Evolutionary conservation across 176 grass and related monocot genomes (phyloP).

Genomic region (Ensete glaucum): DNA sequence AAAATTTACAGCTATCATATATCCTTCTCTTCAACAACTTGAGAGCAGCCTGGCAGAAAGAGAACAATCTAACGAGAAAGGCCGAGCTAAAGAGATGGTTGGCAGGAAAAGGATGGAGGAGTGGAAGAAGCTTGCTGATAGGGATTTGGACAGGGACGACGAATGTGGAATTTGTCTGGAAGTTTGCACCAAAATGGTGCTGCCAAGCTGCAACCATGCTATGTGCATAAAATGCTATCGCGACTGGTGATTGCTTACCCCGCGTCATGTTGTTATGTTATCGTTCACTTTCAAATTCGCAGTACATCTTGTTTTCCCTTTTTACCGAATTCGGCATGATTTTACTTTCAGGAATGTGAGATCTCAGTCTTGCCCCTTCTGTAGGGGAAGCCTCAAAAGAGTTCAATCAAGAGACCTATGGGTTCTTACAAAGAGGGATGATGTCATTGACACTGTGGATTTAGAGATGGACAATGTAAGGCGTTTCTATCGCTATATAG

Average conservation of each 20-base stretch:
- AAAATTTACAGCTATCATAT: conserved; percentile 6
- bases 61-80: conserved; percentile 76
- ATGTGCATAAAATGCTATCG: conserved; percentile 71
- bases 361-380: conserved; percentile 56
- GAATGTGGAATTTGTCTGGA: conserved; percentile 90
- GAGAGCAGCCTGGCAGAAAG: conserved; percentile 27
- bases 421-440: conserved; percentile 34
- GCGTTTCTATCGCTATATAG: conserved; percentile 53
- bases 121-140: conserved; percentile 40
- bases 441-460: conserved; percentile 42
- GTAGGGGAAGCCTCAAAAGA: conserved; percentile 38
- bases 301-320: not conserved
- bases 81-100: conserved; percentile 48
- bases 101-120: conserved; percentile 52
- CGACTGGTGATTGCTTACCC: conserved; percentile 36
- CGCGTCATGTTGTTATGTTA: not conserved
- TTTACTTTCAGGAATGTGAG: conserved; percentile 35
- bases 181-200: conserved; percentile 63
- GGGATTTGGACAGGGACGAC: conserved; percentile 71
- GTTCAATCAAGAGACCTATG: conserved; percentile 40
- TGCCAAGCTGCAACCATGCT: conserved; percentile 73
- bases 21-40: conserved; percentile 16
- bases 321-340: not conserved
- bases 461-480: conserved; percentile 44
- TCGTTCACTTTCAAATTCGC: not conserved